Evolutionary conservation across 176 grass and related monocot genomes (phyloP).

Genomic region (Triticum urartu): DNA sequence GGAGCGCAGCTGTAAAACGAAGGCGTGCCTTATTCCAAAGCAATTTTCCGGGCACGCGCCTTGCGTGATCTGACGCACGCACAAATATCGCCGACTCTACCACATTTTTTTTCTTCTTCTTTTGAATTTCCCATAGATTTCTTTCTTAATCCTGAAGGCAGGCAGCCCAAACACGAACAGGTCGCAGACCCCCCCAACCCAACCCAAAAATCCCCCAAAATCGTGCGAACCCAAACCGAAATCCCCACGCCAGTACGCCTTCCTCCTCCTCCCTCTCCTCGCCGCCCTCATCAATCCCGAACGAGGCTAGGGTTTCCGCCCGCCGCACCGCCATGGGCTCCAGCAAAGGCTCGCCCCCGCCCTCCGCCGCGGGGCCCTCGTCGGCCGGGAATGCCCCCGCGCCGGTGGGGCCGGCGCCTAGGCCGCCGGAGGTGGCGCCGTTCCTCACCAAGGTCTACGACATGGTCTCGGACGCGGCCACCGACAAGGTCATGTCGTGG

Average conservation of each 20-base stretch:
- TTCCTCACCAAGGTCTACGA: constrained; percentile 78
- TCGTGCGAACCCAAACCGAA: background rate
- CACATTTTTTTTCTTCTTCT: too few relatives aligned
- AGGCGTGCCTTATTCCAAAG: background rate
- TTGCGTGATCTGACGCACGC: constrained; percentile 16
- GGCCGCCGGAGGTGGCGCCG: constrained; percentile 55
- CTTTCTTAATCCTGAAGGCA: constrained; percentile 3
- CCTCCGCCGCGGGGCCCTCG: background rate
- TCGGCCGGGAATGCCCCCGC: background rate
- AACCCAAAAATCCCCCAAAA: background rate
- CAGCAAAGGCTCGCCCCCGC: constrained; percentile 39
- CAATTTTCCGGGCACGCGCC: constrained; percentile 18
- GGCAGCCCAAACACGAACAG: background rate
- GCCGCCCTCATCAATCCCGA: constrained; percentile 17
- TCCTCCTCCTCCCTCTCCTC: background rate
- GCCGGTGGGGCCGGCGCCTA: constrained; percentile 15
- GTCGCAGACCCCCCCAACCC: background rate
- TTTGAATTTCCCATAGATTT: background rate
- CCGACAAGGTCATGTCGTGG: constrained; percentile 72
- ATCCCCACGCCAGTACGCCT: constrained; percentile 2
- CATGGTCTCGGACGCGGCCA: constrained; percentile 68
- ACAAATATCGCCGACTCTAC: constrained; percentile 7
- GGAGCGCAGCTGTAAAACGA: background rate
- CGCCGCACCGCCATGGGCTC: constrained; percentile 27
- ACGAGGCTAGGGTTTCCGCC: constrained; percentile 6